Conservation (phyloP, 495 filamentous ascomycete species). For the Aspergillus mulundensis region DNA sequence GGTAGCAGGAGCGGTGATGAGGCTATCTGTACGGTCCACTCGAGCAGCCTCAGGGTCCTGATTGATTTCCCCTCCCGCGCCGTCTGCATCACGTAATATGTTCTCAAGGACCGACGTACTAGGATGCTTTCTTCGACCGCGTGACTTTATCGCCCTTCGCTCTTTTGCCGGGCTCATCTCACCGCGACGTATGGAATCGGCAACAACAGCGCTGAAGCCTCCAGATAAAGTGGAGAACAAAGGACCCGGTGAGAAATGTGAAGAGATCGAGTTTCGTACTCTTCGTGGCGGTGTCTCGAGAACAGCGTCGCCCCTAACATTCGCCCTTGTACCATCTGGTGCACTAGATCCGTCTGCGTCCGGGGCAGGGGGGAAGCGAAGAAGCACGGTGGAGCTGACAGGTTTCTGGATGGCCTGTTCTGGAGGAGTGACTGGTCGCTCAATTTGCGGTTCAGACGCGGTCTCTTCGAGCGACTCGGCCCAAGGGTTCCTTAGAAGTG, state of each 20-base stretch:
- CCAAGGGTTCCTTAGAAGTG: constrained; percentile 43
- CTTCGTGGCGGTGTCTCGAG: constrained; percentile 35
- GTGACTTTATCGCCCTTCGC: constrained; percentile 22
- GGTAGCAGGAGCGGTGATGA: constrained; percentile 21
- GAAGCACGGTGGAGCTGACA: constrained; percentile 34
- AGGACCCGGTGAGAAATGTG: constrained; percentile 46
- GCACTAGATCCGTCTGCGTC: constrained; percentile 27
- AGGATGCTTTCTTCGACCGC: constrained; percentile 26
- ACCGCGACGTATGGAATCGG: constrained; percentile 56
- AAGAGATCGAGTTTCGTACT: constrained; percentile 36
- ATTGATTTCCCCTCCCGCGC: constrained; percentile 9
- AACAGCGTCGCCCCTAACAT: constrained; percentile 19
- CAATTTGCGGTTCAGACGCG: constrained; percentile 20
- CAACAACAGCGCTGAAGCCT: constrained; percentile 56
- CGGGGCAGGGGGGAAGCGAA: constrained; percentile 38
- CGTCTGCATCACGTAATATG: constrained; percentile 19
- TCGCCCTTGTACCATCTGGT: constrained; percentile 12
- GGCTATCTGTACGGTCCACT: constrained; percentile 12
- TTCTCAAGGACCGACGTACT: constrained; percentile 27
- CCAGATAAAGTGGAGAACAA: constrained; percentile 50
- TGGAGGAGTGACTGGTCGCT: constrained; percentile 30
- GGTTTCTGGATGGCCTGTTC: constrained; percentile 9
- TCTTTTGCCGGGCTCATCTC: constrained; percentile 39
- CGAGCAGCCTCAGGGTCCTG: constrained; percentile 13
- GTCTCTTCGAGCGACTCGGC: constrained; percentile 23